These are phyloP conservation scores for Puccinellia tenuiflora DNA, from an alignment of 176 grass and related monocot genomes.

Conservation along the genomic window DNA sequence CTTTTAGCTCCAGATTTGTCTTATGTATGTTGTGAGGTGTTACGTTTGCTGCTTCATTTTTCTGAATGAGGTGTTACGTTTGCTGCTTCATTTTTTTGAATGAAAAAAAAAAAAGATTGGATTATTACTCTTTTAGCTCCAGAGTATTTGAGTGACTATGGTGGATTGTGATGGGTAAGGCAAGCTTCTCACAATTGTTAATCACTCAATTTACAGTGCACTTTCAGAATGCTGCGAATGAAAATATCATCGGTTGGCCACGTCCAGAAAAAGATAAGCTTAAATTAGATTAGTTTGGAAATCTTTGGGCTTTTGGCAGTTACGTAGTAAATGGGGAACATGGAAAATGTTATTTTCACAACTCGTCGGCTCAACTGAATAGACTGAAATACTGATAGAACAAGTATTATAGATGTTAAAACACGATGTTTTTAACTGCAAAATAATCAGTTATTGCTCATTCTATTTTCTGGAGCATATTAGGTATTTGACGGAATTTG, in stretches of 20 bases:
- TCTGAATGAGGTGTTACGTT: too few species aligned
- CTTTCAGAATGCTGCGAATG: not conserved
- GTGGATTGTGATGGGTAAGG: not conserved
- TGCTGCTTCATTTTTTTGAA: too few species aligned
- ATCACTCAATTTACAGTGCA: not conserved
- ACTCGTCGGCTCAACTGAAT: not conserved
- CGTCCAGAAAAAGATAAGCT: not conserved
- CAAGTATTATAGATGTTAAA: not conserved
- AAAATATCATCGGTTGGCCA: not conserved
- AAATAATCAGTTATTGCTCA: not conserved
- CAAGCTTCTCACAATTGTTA: not conserved
- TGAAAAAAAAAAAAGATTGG: too few species aligned
- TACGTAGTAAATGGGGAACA: not conserved
- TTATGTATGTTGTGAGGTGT: too few species aligned
- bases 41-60: too few species aligned
- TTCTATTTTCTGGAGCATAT: not conserved
- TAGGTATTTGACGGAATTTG: too few species aligned
- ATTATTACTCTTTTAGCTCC: too few species aligned
- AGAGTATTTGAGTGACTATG: not conserved
- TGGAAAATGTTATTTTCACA: too few species aligned
- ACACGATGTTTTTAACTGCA: not conserved
- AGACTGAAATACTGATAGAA: too few species aligned
- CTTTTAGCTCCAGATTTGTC: not conserved
- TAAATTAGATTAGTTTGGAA: too few species aligned
- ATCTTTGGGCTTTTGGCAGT: not conserved